Evolutionary conservation across 2,329 filamentous ascomycete genomes (phyloP).

Genomic region (Pseudocercospora pini-densiflorae): DNA sequence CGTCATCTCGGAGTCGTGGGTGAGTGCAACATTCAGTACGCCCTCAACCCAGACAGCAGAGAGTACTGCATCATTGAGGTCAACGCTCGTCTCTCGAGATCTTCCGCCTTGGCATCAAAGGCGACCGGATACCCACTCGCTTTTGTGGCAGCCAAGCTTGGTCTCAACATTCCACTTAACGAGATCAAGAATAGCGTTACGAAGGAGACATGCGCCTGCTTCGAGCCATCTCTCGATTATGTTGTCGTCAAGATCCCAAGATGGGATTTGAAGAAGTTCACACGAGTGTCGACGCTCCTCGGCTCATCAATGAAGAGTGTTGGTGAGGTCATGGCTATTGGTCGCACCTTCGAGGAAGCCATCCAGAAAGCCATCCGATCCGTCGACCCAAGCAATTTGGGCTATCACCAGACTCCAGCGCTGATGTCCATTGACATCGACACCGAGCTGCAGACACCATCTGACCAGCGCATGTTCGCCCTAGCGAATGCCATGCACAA

Average conservation of each 20-base stretch:
- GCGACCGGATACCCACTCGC: constrained; percentile 95
- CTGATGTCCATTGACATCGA: constrained; percentile 97
- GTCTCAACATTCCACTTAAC: constrained; percentile 91
- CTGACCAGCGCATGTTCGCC: constrained; percentile 94
- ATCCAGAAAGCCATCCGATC: constrained; percentile 97
- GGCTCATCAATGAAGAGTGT: constrained; percentile 99
- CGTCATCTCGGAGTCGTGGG: constrained; percentile 95
- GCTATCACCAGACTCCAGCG: constrained; percentile 86
- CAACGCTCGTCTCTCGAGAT: constrained; percentile 93
- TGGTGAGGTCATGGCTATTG: constrained; percentile 98
- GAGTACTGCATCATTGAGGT: constrained; percentile 99
- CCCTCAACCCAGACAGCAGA: constrained; percentile 89
- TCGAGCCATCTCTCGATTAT: constrained; percentile 97
- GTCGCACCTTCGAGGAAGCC: constrained; percentile 94
- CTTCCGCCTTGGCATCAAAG: constrained; percentile 94
- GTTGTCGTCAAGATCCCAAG: constrained; percentile 98
- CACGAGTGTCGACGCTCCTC: constrained; percentile 90
- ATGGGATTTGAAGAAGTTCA: constrained; percentile 99
- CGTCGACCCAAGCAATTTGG: constrained; percentile 93
- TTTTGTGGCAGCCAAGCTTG: constrained; percentile 96
- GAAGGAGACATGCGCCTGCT: constrained; percentile 94
- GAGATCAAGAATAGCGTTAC: constrained; percentile 97
- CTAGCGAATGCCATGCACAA: constrained; percentile 97
- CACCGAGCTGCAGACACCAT: constrained; percentile 93
- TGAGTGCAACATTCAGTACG: constrained; percentile 99